phyloP scores from a whole-genome alignment of 345 rosid species.

The Bretschneidera sinensis region DNA sequence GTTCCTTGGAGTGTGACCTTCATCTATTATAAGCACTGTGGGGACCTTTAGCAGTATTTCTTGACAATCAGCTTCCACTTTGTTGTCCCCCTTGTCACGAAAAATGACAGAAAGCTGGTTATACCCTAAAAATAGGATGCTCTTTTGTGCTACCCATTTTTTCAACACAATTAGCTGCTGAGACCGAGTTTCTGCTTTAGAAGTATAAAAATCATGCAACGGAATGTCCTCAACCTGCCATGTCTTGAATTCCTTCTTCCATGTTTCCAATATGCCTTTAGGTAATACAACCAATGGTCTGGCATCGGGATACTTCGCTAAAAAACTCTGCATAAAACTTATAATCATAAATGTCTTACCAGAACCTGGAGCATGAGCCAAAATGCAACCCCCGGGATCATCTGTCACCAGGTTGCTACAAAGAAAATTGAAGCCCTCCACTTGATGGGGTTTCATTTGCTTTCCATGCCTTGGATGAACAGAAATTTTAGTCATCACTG shows the following conservation, averaged over 20 bases:
- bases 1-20: conserved; percentile 86
- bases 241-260: conserved; percentile 78
- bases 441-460: conserved; percentile 86
- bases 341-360: conserved; percentile 93
- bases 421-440: conserved; percentile 78
- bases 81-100: conserved; percentile 44
- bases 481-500: conserved; percentile 47
- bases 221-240: conserved; percentile 83
- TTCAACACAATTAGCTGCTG: conserved; percentile 66
- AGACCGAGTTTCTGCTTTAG: conserved; percentile 59
- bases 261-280: conserved; percentile 71
- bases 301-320: conserved; percentile 73
- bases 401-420: conserved; percentile 63
- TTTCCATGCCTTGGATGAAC: conserved; percentile 84
- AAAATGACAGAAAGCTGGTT: conserved; percentile 74
- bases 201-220: conserved; percentile 62
- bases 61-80: conserved; percentile 37
- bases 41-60: conserved; percentile 67
- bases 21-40: conserved; percentile 75
- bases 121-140: conserved; percentile 83
- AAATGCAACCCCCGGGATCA: conserved; percentile 81
- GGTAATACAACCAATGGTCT: conserved; percentile 83
- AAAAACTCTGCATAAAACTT: conserved; percentile 84
- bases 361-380: conserved; percentile 98
- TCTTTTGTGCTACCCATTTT: conserved; percentile 63